phyloP scores from a whole-genome alignment of 805 yeast genomes.

The Candida ipomoeae region DNA sequence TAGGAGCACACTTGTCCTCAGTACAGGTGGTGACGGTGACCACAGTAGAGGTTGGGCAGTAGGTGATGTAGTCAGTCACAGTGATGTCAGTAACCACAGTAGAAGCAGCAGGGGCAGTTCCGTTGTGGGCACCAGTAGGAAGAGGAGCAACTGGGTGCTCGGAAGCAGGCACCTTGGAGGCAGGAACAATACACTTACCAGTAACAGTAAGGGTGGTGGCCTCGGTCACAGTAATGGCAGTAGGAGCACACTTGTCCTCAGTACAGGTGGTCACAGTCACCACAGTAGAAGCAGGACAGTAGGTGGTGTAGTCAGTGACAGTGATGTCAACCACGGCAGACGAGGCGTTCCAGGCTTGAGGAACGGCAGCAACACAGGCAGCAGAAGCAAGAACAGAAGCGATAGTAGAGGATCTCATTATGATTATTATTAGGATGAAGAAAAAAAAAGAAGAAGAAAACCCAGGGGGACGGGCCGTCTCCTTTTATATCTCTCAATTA shows the following conservation, averaged over 20 bases:
- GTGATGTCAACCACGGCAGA: slow-evolving; percentile 26
- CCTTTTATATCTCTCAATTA: neutral
- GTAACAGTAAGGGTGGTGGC: slow-evolving; percentile 32
- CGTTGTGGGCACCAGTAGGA: neutral
- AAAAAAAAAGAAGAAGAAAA: neutral
- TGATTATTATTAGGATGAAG: neutral
- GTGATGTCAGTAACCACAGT: slow-evolving; percentile 24
- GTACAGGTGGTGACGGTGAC: slow-evolving; percentile 31
- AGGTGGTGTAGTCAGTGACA: slow-evolving; percentile 34
- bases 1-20: slow-evolving; percentile 26
- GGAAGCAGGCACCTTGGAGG: slow-evolving; percentile 1
- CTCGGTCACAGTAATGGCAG: slow-evolving; percentile 25
- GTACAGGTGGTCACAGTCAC: slow-evolving; percentile 31
- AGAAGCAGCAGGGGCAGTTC: neutral
- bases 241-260: slow-evolving; percentile 24
- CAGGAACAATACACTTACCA: slow-evolving; percentile 28
- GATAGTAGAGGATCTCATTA: slow-evolving; percentile 1
- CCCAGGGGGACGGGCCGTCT: neutral
- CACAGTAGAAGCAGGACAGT: slow-evolving; percentile 35
- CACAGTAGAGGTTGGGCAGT: slow-evolving; percentile 35
- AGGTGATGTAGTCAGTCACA: slow-evolving; percentile 35
- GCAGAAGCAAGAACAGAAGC: slow-evolving; percentile 1
- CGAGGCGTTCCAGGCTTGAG: slow-evolving; percentile 1
- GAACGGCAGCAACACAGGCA: neutral
- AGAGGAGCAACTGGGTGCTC: neutral